phyloP scores from a whole-genome alignment of 495 filamentous ascomycete genomes.

The Parachaetomium inaequale region DNA sequence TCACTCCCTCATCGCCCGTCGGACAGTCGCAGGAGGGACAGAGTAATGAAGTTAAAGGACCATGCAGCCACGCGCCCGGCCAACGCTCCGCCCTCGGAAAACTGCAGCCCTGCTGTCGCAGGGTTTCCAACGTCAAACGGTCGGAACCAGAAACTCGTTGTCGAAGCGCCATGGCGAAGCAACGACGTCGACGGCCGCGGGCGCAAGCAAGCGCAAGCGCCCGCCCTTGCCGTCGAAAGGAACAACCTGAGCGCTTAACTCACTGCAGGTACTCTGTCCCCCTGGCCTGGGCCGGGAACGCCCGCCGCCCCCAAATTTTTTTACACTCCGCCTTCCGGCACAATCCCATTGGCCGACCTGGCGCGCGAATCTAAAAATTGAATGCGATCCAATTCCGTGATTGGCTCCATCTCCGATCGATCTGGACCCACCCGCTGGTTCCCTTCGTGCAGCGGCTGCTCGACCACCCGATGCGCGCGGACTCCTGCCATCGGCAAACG shows the following conservation, averaged over 20 bases:
- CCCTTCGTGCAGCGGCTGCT: conserved; percentile 9
- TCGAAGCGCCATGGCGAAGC: not conserved
- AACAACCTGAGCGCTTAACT: not conserved
- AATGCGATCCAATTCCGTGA: not conserved
- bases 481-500: not conserved
- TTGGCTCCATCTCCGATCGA: not conserved
- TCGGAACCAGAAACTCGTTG: too few species aligned
- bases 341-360: not conserved
- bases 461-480: not conserved
- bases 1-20: not conserved
- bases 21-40: not conserved
- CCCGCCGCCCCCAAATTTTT: too few species aligned
- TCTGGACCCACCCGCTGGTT: not conserved
- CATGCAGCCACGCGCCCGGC: not conserved
- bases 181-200: not conserved
- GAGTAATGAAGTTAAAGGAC: not conserved
- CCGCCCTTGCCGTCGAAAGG: not conserved
- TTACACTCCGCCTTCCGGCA: too few species aligned
- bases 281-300: too few species aligned
- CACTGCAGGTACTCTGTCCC: too few species aligned
- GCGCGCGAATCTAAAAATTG: not conserved
- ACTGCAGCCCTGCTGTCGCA: not conserved
- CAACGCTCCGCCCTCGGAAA: not conserved
- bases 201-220: conserved; percentile 7
- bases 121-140: not conserved